A percentile compares a stretch with the other conserved stretches of the same genome.
Evolutionary conservation across 495 filamentous ascomycete species (phyloP).

Genomic region (Penicillium paxilli): DNA sequence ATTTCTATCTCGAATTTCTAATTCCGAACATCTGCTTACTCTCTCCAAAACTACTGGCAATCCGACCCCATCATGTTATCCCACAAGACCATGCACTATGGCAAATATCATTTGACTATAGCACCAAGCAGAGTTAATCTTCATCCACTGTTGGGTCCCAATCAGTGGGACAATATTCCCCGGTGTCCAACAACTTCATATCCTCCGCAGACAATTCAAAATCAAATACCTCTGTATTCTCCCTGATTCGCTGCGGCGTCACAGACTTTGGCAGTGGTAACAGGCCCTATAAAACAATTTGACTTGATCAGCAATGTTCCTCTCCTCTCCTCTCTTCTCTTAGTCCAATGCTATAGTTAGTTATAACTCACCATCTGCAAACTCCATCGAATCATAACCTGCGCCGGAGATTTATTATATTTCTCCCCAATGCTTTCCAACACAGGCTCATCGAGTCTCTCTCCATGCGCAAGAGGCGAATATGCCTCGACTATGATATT

Average conservation of each 20-base stretch:
- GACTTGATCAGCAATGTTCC: neutral
- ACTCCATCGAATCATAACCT: constrained; percentile 83
- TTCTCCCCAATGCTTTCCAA: constrained; percentile 63
- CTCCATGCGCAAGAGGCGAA: constrained; percentile 69
- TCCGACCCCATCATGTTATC: too few species aligned
- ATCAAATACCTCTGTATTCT: constrained; percentile 78
- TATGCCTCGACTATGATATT: constrained; percentile 78
- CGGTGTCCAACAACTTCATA: constrained; percentile 57
- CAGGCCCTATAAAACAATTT: constrained; percentile 48
- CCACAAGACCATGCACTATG: too few species aligned
- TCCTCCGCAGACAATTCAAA: constrained; percentile 70
- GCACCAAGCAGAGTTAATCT: constrained; percentile 29
- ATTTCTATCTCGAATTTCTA: neutral
- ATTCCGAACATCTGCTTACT: too few species aligned
- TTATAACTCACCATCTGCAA: constrained; percentile 60
- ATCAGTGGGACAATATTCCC: constrained; percentile 56
- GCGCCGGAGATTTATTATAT: constrained; percentile 70
- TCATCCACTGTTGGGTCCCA: constrained; percentile 62
- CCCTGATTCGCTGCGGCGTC: constrained; percentile 56
- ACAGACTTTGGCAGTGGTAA: constrained; percentile 65
- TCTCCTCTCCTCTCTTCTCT: neutral
- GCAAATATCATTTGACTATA: too few species aligned
- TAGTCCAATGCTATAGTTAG: neutral
- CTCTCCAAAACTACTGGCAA: too few species aligned
- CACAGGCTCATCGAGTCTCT: constrained; percentile 60